Base-by-base conservation (phyloP, 768 basidiomycete species). In the Pholiota microspora region DNA sequence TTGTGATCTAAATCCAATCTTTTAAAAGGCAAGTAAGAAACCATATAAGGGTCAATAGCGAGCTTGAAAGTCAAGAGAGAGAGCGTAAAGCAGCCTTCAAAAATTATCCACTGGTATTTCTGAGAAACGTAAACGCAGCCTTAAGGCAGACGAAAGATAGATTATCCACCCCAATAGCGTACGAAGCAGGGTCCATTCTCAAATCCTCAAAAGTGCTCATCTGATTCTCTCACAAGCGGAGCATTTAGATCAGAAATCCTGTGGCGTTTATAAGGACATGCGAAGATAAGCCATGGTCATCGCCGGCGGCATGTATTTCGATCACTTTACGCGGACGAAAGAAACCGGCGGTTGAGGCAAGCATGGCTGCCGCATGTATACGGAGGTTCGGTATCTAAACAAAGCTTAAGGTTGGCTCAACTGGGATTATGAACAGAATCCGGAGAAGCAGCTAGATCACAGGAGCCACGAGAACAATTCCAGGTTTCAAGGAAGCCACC, bases 1-100 rank as follows among this genome's bases (percentile, higher is more conserved):
- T n/a, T 18, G n/a, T 34, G 35, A 45, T 44, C 38, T 4, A 53
- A 49, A 32, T 25, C 9, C 28, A 38, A 45, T 45, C 56, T 29
- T 36, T 59, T 62, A 54, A 31, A n/a, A 45, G 56, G 59, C 28
- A 59, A 56, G 51, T 27, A 49, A 28, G 31, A 55, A 53, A 16
- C 60, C 60, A 58, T 61, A 58, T 58, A 58, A 44, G 57, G 60
- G 47, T 42, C 40, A 18, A 42, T 10, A 10, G 12, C 21, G 21
- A 42, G 6, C 6, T 21, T 42, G 21, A 23, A 42, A 13, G 5
- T 21, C 10, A 7, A 12, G 10, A 18, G 23, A 42, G 21, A 21
- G 21, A 42, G 18, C 8, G 4, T 4, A 36, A 36, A n/a, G 13
- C 7, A 36, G 18, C 13, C 13, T 15, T 16, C 5, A n/a, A 36